These are phyloP conservation scores for Corylus americana DNA, from an alignment of 306 rosid species.

Conservation along the genomic window DNA sequence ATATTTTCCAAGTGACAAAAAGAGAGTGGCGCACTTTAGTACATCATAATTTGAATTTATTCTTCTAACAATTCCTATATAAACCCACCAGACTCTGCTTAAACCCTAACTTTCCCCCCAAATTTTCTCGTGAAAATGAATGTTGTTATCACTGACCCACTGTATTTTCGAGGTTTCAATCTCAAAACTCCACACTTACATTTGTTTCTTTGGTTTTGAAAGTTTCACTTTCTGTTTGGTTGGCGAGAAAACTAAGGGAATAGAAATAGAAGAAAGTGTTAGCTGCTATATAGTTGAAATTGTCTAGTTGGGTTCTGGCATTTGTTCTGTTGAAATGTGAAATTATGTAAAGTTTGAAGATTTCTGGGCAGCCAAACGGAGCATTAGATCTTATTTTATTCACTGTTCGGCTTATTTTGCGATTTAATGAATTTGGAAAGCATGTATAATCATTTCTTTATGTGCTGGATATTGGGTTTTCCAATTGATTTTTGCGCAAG, in stretches of 20 bases:
- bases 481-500: neutral
- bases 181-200: neutral
- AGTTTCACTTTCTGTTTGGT: constrained; percentile 2
- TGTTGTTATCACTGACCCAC: constrained; percentile 4
- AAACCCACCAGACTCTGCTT: constrained; percentile 16
- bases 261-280: neutral
- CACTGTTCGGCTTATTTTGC: neutral
- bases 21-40: neutral
- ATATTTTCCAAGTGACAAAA: neutral
- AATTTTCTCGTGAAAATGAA: constrained; percentile 34
- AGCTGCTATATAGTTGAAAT: neutral
- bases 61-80: neutral
- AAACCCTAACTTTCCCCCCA: constrained; percentile 34
- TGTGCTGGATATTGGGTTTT: neutral
- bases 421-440: neutral
- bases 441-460: neutral
- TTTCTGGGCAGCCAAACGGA: neutral
- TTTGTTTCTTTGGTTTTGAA: neutral
- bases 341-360: neutral
- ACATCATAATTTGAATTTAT: constrained; percentile 17
- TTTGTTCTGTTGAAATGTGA: neutral
- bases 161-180: constrained; percentile 41
- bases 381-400: neutral
- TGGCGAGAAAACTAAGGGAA: neutral
- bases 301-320: neutral